phyloP scores from a whole-genome alignment of 2,329 filamentous ascomycete species.

The Cryphonectria parasitica region DNA sequence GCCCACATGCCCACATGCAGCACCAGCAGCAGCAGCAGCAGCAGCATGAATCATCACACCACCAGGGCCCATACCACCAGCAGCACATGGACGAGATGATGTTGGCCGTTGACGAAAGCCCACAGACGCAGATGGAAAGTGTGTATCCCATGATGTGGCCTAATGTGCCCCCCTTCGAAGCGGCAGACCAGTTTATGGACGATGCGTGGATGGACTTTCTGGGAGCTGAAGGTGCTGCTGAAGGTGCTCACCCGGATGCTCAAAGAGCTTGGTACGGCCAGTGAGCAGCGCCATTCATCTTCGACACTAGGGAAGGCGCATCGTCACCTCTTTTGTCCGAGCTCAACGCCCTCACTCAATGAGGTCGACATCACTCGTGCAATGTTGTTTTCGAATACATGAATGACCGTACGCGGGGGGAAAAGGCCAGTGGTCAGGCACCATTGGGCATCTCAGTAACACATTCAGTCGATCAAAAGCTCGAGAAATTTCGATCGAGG shows the following conservation, averaged over 20 bases:
- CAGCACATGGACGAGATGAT: slow-evolving; percentile 31
- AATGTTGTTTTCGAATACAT: background rate
- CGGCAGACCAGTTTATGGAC: slow-evolving; percentile 44
- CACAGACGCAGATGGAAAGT: slow-evolving; percentile 48
- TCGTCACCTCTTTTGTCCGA: background rate
- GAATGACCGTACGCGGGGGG: too few species aligned
- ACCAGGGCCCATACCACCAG: slow-evolving; percentile 28
- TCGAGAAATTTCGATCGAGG: background rate
- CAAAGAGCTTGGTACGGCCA: slow-evolving; percentile 28
- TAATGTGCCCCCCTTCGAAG: slow-evolving; percentile 43
- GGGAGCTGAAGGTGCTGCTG: slow-evolving; percentile 29
- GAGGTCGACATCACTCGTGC: too few species aligned
- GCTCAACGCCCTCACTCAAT: background rate
- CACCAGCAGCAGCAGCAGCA: slow-evolving; percentile 5
- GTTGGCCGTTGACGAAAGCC: slow-evolving; percentile 41
- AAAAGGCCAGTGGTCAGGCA: too few species aligned
- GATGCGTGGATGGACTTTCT: slow-evolving; percentile 45
- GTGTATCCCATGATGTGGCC: slow-evolving; percentile 53
- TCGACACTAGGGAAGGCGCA: background rate
- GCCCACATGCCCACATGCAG: slow-evolving; percentile 25
- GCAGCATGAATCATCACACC: slow-evolving; percentile 6
- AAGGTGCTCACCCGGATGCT: slow-evolving; percentile 18
- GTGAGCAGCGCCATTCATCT: background rate
- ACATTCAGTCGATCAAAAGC: background rate
- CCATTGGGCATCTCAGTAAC: background rate